Evolutionary conservation across 768 basidiomycete species (phyloP), one percentile per base, ranked within the genome.

Genomic region (Lactarius pseudohatsudake): DNA sequence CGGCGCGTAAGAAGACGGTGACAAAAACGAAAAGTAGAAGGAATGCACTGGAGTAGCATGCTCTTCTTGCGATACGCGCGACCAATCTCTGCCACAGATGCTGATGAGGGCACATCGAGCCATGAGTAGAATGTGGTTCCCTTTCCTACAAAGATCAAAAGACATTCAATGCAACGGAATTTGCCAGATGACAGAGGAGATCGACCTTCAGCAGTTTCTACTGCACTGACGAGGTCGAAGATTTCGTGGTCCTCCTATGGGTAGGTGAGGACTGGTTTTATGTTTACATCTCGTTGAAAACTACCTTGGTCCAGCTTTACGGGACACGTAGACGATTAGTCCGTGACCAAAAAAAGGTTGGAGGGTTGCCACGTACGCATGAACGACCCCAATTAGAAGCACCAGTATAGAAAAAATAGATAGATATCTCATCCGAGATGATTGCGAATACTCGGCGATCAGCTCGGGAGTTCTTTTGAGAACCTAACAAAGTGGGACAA

Each of bases 121-220:
- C 91, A 96, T 13, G 93, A 92, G 79, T 99, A 99, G 79, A 98
- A 99, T 0, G 88, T 92, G n/a, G 90, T 93, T 38, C 90, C 93
- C 74, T 91, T 95, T 67, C 89, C 89, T 88, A 72, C 16, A 59
- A 59, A 32, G 32, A 32, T 40, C 20, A 20, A 28, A 36, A 16
- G 36, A 40, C 9, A 32, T 40, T 58, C 38, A 62, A 58, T 9
- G 30, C 38, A 7, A 7, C 16, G 38, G 10, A 15, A 45, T 32
- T 34, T 11, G 41, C 59, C 54, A 45, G 36, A 32, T 36, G 32
- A 47, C 38, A 26, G 13, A n/a, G 13, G 45, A 32, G 38, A 54
- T 79, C 60, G 60, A 81, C 94, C 94, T 81, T 97, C 96, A 2
- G 92, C 80, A 3, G 79, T 80, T 76, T 96, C 89, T 26, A 98